phyloP scores from a whole-genome alignment of 2,329 filamentous ascomycete species.

The Penicillium sp. region DNA sequence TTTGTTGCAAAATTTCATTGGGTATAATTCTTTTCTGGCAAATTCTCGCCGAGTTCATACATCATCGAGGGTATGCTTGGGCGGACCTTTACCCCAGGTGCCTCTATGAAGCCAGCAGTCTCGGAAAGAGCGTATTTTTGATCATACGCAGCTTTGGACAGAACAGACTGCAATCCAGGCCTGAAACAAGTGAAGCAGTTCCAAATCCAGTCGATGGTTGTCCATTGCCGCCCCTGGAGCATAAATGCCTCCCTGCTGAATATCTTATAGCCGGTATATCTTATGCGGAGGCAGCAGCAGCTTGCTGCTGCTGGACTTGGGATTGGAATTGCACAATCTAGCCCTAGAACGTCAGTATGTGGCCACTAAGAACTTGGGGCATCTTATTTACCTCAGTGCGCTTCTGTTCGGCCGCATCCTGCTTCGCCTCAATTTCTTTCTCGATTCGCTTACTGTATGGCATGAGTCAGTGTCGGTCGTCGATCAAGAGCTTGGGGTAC shows the following conservation, averaged over 20 bases:
- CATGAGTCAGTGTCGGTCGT: conserved; percentile 5
- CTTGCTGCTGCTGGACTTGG: conserved; percentile 38
- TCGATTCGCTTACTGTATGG: conserved; percentile 62
- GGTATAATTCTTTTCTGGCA: conserved; percentile 16
- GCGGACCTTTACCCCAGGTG: not conserved
- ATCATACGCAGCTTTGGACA: not conserved
- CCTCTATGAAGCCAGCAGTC: not conserved
- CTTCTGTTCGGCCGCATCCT: conserved; percentile 64
- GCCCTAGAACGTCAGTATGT: conserved; percentile 15
- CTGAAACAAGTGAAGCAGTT: not conserved
- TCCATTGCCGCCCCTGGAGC: not conserved
- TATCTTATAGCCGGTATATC: not conserved
- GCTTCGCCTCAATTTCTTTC: conserved; percentile 62
- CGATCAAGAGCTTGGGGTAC: not conserved
- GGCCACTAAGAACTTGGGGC: not conserved
- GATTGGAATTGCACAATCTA: conserved; percentile 44
- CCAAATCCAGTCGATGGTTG: not conserved
- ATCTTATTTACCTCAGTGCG: conserved; percentile 58
- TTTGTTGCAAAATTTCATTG: conserved; percentile 10
- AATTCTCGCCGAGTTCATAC: not conserved
- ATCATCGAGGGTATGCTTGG: not conserved
- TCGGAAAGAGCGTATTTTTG: not conserved
- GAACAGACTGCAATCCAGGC: not conserved
- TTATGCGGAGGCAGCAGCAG: conserved; percentile 36
- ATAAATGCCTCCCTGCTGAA: not conserved